Evolutionary conservation across 2,329 filamentous ascomycete species (phyloP).

Genomic region (Didymellaceae sp.): DNA sequence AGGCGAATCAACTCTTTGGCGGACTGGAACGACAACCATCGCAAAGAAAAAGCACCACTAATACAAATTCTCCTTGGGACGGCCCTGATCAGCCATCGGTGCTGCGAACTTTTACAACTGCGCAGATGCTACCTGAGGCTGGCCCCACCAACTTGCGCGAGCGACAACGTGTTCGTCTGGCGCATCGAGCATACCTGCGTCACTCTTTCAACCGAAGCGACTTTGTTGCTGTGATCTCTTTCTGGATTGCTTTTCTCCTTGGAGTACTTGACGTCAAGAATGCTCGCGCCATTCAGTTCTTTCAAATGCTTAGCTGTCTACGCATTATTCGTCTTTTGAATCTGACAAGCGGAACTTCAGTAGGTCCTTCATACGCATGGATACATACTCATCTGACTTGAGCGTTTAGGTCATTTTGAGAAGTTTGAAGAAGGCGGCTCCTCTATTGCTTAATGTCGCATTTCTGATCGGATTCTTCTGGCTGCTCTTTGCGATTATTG

Average conservation of each 20-base stretch:
- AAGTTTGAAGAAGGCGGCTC: slow-evolving; percentile 94
- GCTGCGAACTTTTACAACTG: slow-evolving; percentile 75
- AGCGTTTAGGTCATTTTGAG: slow-evolving; percentile 80
- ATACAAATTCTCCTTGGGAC: slow-evolving; percentile 38
- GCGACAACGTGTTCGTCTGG: slow-evolving; percentile 83
- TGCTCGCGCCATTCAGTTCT: slow-evolving; percentile 78
- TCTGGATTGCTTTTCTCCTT: slow-evolving; percentile 87
- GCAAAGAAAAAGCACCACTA: slow-evolving; percentile 57
- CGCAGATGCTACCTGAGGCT: slow-evolving; percentile 64
- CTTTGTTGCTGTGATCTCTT: slow-evolving; percentile 92
- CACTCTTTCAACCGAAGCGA: slow-evolving; percentile 97
- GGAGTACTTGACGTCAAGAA: slow-evolving; percentile 73
- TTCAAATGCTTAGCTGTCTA: slow-evolving; percentile 95
- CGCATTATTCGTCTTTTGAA: slow-evolving; percentile 90
- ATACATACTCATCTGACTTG: slow-evolving; percentile 8
- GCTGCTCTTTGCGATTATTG: slow-evolving; percentile 95
- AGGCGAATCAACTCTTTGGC: slow-evolving; percentile 75
- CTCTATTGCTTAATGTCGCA: slow-evolving; percentile 87
- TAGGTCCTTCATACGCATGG: slow-evolving; percentile 54
- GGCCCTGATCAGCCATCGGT: slow-evolving; percentile 66
- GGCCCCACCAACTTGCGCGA: slow-evolving; percentile 70
- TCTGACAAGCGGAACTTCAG: slow-evolving; percentile 90
- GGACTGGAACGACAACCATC: slow-evolving; percentile 79
- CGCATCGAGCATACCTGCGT: slow-evolving; percentile 87
- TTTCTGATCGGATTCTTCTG: slow-evolving; percentile 97